Evolutionary conservation across 139 green algal species (phyloP).

Genomic region (Micractinium sp.): DNA sequence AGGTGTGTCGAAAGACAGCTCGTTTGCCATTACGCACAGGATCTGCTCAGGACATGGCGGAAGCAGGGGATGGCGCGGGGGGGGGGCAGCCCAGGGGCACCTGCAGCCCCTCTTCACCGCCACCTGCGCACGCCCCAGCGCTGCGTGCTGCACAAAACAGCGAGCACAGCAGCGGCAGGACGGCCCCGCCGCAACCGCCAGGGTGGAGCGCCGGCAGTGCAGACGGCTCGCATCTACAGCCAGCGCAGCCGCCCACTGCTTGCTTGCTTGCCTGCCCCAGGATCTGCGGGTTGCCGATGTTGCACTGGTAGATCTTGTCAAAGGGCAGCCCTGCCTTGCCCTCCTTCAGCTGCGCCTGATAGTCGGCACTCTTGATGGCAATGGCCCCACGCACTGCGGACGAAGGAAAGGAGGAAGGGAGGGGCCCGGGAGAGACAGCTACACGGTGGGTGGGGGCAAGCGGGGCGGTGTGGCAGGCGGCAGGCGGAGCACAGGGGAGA

Average conservation of each 20-base stretch:
- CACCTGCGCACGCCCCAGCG: too few relatives aligned
- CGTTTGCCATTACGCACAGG: not conserved
- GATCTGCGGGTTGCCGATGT: constrained; percentile 93
- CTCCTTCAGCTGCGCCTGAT: constrained; percentile 69
- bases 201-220: not conserved
- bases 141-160: too few relatives aligned
- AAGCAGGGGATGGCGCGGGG: not conserved
- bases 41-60: too few relatives aligned
- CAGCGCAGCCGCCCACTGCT: not conserved
- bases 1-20: too few relatives aligned
- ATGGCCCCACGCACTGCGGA: constrained; percentile 89
- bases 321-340: constrained; percentile 69
- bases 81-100: too few relatives aligned
- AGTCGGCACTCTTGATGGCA: constrained; percentile 69
- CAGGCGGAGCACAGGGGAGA: too few relatives aligned
- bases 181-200: not conserved
- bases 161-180: not conserved
- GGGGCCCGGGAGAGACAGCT: too few relatives aligned
- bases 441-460: too few relatives aligned
- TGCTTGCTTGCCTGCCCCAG: constrained; percentile 66
- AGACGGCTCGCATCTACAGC: too few relatives aligned
- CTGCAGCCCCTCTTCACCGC: too few relatives aligned
- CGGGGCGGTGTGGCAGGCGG: too few relatives aligned
- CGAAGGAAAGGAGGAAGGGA: not conserved
- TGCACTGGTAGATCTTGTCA: constrained; percentile 82